Evolutionary conservation across 352 stramenopile species (phyloP).

Genomic region (Phytophthora capsici): DNA sequence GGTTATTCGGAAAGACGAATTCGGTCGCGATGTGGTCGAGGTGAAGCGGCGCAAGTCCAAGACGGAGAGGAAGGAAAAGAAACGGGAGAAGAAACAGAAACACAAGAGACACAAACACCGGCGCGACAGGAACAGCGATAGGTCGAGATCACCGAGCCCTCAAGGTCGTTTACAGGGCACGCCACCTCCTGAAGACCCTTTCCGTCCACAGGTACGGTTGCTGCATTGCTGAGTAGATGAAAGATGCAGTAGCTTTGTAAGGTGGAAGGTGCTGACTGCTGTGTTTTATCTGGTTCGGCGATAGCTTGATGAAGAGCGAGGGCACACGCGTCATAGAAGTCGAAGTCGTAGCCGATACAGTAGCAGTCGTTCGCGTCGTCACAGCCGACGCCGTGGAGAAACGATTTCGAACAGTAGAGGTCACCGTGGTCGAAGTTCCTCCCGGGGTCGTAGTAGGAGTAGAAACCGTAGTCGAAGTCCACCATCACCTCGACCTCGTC

Average conservation of each 20-base stretch:
- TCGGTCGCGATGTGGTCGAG: slow-evolving; percentile 67
- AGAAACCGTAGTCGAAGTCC: slow-evolving; percentile 35
- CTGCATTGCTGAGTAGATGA: not conserved
- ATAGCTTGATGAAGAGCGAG: slow-evolving; percentile 56
- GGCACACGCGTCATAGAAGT: slow-evolving; percentile 9
- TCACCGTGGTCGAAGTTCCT: slow-evolving; percentile 16
- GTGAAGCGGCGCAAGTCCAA: slow-evolving; percentile 25
- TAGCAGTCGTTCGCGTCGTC: slow-evolving; percentile 19
- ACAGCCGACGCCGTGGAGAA: slow-evolving; percentile 3
- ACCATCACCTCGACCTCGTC: slow-evolving; percentile 15
- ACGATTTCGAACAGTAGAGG: not conserved
- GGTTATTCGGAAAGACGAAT: slow-evolving; percentile 74
- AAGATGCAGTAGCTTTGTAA: not conserved
- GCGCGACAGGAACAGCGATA: slow-evolving; percentile 22
- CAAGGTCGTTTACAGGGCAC: slow-evolving; percentile 39
- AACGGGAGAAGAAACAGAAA: slow-evolving; percentile 33
- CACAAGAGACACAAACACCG: slow-evolving; percentile 35
- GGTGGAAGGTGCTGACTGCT: slow-evolving; percentile 5
- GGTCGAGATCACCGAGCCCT: slow-evolving; percentile 33
- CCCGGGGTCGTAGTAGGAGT: slow-evolving; percentile 32
- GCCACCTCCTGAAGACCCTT: slow-evolving; percentile 63
- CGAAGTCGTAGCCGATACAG: slow-evolving; percentile 23
- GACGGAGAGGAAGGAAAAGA: slow-evolving; percentile 13
- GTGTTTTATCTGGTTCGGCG: not conserved
- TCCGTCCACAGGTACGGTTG: slow-evolving; percentile 58